Evolutionary conservation across 169 alveolate species (phyloP), one percentile per base, ranked within the genome.

Genomic region (Eimeria zaria): DNA sequence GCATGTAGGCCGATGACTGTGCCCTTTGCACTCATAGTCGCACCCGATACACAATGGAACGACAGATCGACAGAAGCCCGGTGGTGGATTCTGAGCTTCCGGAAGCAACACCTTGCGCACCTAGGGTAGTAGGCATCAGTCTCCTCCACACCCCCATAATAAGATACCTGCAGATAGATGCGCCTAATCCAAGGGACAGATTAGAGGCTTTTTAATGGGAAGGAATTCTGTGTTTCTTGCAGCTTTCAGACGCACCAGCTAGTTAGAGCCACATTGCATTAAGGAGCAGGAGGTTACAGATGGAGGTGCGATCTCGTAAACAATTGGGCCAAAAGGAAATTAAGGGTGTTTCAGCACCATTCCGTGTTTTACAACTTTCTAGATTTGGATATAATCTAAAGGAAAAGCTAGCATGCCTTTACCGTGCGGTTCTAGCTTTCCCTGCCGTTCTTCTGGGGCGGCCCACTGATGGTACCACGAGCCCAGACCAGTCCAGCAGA

Each of bases 401-500:
- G 1, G 22, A 22, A 69, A 69, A 69, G 14, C 7, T 20, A 0
- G 2, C 27, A 8, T 14, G 48, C 22, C 1, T 69, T 11, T 69
- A 0, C 78, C 22, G 1, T 33, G 78, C 7, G 1, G 24, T 6
- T 69, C n/a, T 69, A 33, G 78, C 24, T 33, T 12, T 48, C 3
- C 0, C 8, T 7, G 78, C n/a, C 5, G 78, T 27, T 11, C 48
- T 69, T 69, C 46, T 33, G 48, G 16, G 78, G 48, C 48, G 22
- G 78, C 48, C 78, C 78, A 69, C 48, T 0, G 20, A 33, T 11
- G 20, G 78, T 8, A 30, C 78, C 11, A 51, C 36, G 5, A 24
- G 85, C 58, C 85, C 39, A 74, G 85, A 74, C 85, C 85, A 74
- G 33, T 74, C 62, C 85, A 74, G 85, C 60, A 22, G 36, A 36